Conservation (phyloP, 352 stramenopile species). For the Phytophthora boehmeriae region DNA sequence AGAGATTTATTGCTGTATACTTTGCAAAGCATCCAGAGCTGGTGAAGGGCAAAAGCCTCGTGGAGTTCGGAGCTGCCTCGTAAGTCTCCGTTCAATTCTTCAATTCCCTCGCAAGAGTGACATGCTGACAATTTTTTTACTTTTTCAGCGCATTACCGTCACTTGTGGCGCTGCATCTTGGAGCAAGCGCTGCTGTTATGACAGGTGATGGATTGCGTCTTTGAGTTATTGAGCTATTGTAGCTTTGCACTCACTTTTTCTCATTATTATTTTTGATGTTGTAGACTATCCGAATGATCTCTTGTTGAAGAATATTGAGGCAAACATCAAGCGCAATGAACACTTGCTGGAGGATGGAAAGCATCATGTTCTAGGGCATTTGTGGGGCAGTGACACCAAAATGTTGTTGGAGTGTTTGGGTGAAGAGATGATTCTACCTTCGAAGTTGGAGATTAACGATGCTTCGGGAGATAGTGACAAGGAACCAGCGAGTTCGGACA, state of each 20-base stretch:
- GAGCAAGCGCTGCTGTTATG: conserved; percentile 44
- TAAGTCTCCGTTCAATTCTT: conserved; percentile 19
- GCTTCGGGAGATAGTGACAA: neutral
- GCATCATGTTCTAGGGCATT: conserved; percentile 41
- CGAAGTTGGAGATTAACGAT: neutral
- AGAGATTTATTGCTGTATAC: conserved; percentile 53
- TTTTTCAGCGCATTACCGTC: conserved; percentile 47
- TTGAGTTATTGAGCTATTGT: neutral
- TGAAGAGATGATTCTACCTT: neutral
- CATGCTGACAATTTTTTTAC: conserved; percentile 1
- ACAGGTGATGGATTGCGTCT: conserved; percentile 30
- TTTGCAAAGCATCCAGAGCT: conserved; percentile 43
- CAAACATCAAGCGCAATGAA: conserved; percentile 49
- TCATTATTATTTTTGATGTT: neutral
- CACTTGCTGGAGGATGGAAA: conserved; percentile 31
- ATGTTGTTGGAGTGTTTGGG: conserved; percentile 26
- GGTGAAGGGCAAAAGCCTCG: conserved; percentile 32
- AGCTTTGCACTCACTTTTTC: neutral
- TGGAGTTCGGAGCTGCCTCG: conserved; percentile 63
- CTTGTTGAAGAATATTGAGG: conserved; percentile 49
- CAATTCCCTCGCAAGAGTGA: neutral
- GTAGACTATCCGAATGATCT: conserved; percentile 57
- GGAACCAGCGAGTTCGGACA: neutral
- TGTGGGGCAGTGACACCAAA: conserved; percentile 41
- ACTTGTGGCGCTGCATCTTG: conserved; percentile 50